Evolutionary conservation across 1,139 yeast genomes (phyloP), one percentile per base, ranked within the genome.

Genomic region (Fermentozyma sake): DNA sequence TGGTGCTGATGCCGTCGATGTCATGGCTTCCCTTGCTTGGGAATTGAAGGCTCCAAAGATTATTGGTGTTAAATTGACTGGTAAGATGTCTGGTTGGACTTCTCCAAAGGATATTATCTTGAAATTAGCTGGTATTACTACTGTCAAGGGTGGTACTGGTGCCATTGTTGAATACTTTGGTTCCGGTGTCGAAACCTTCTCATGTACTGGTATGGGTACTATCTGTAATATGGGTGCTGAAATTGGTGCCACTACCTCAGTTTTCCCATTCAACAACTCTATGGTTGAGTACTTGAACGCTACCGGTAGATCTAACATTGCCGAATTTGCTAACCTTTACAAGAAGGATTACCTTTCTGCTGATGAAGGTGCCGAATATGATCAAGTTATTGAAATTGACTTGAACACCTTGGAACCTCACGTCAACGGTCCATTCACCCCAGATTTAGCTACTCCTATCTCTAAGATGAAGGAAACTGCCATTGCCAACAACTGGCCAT

Each of bases 201-300:
- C 96, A 28, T 87, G 96, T 71, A 89, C 98, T 42, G 98, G 98
- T 78, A 89, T 89, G 98, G 98, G 94, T 64, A 89, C 98, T 54
- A 91, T 89, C 68, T 89, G 98, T 79, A 89, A 89, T 68, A 89
- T 89, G 98, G 98, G 98, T 79, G 98, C 98, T 47, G 98, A 89
- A 71, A 86, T 89, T 50, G 98, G 98, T 74, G 98, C 97, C 39
- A 89, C 98, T 45, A 91, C 98, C 38, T 91, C 97, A 31, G 89
- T 84, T 43, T 91, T 91, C 95, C 98, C 98, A 65, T 87, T 71
- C 80, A 86, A 86, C 74, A 68, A 78, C 49, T 79, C 95, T 42
- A 86, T 86, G 95, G 79, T 68, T 58, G 84, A 82, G 44, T 91
- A 85, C 72, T 76, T 91, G 65, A 66, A 76, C 46, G 95, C 96